Evolutionary conservation across 371 early-diverging fungal genomes (phyloP).

Genomic region (Mucor lusitanicus): DNA sequence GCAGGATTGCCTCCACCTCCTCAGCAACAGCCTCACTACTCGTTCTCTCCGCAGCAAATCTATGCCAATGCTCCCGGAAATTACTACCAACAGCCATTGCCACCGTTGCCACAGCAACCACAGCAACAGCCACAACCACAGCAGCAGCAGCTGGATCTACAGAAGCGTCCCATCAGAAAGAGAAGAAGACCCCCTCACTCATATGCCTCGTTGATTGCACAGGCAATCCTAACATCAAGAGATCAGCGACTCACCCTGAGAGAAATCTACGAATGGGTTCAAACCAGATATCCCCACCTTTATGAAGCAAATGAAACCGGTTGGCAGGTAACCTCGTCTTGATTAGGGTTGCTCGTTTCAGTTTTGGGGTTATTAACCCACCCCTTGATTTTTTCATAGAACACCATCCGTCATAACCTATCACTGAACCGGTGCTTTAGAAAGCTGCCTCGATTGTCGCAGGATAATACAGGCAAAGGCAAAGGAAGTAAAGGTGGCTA

Average conservation of each 20-base stretch:
- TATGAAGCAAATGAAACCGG: slow-evolving; percentile 67
- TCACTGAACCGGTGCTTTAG: slow-evolving; percentile 62
- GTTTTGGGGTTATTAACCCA: too few species aligned
- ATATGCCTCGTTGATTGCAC: slow-evolving; percentile 73
- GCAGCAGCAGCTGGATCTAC: slow-evolving; percentile 21
- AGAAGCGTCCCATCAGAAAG: slow-evolving; percentile 32
- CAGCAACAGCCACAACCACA: slow-evolving; percentile 11
- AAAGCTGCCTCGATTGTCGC: slow-evolving; percentile 66
- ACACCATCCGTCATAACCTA: slow-evolving; percentile 81
- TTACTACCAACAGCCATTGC: slow-evolving; percentile 2
- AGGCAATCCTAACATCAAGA: slow-evolving; percentile 63
- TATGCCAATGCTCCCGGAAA: slow-evolving; percentile 1
- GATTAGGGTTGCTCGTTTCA: neutral
- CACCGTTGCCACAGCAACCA: slow-evolving; percentile 1
- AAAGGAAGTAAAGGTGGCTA: slow-evolving; percentile 58
- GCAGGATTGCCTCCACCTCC: slow-evolving; percentile 18
- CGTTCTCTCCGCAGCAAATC: slow-evolving; percentile 17
- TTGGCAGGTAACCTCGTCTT: slow-evolving; percentile 53
- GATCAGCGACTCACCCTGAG: slow-evolving; percentile 63
- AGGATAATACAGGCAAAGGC: slow-evolving; percentile 26
- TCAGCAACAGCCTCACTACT: slow-evolving; percentile 14
- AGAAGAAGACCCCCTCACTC: slow-evolving; percentile 71
- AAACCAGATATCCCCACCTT: slow-evolving; percentile 63
- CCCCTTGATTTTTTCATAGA: slow-evolving; percentile 33
- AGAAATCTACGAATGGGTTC: slow-evolving; percentile 75